Percentiles rank a stretch among this genome's conserved stretches.
These are phyloP conservation scores for Vitis vinifera DNA, from an alignment of 164 flowering plant species.

Conservation along the genomic window ASM3070453v1 NC_081816.1:821001-821500, in stretches of 20 bases:
- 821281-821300: slow-evolving; percentile 37
- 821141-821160: neutral
- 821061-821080: too few species aligned
- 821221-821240: slow-evolving; percentile 68
- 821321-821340: slow-evolving; percentile 39
- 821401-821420: neutral
- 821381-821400: neutral
- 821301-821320: slow-evolving; percentile 51
- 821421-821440: neutral
- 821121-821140: too few species aligned
- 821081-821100: too few species aligned
- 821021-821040: too few species aligned
- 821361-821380: neutral
- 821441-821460: neutral
- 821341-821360: neutral
- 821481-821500: neutral
- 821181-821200: slow-evolving; percentile 43
- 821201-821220: slow-evolving; percentile 57
- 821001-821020: neutral
- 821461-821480: neutral
- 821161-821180: neutral
- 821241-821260: slow-evolving; percentile 45
- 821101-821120: too few species aligned
- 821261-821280: slow-evolving; percentile 52
- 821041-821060: too few species aligned